phyloP scores from a whole-genome alignment of 345 rosid species.

The Isatis tinctoria region DNA sequence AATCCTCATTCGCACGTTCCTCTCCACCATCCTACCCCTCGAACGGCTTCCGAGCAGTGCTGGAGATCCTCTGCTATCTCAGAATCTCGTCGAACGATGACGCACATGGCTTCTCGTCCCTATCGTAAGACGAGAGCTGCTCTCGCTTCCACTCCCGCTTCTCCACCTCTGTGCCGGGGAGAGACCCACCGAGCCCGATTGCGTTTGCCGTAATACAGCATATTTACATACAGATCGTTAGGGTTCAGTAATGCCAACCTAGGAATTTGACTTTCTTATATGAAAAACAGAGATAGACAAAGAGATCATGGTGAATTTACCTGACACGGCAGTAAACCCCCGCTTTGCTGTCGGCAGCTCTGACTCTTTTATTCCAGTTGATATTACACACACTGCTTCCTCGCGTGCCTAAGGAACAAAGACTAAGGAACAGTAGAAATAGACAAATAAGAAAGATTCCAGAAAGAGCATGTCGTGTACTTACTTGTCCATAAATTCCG shows the following conservation, averaged over 20 bases:
- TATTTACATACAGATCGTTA: no score
- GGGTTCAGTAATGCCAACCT: no score
- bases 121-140: conserved; percentile 29
- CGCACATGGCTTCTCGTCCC: conserved; percentile 50
- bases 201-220: no score
- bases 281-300: no score
- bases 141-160: conserved; percentile 36
- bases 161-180: conserved; percentile 31
- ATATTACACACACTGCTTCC: no score
- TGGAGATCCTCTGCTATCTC: conserved; percentile 20
- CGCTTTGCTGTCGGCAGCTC: no score
- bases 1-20: conserved; percentile 23
- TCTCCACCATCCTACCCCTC: conserved; percentile 39
- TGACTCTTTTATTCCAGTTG: no score
- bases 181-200: conserved; percentile 38
- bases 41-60: conserved; percentile 15
- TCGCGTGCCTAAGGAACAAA: no score
- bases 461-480: conserved; percentile 18
- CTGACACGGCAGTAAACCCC: no score
- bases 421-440: conserved; percentile 17
- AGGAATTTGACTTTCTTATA: no score
- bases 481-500: conserved; percentile 71
- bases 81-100: conserved; percentile 44
- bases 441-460: background rate
- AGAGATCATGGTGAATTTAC: no score